Evolutionary conservation across 2,329 filamentous ascomycete species (phyloP).

Genomic region (Basipetospora chlamydospora): DNA sequence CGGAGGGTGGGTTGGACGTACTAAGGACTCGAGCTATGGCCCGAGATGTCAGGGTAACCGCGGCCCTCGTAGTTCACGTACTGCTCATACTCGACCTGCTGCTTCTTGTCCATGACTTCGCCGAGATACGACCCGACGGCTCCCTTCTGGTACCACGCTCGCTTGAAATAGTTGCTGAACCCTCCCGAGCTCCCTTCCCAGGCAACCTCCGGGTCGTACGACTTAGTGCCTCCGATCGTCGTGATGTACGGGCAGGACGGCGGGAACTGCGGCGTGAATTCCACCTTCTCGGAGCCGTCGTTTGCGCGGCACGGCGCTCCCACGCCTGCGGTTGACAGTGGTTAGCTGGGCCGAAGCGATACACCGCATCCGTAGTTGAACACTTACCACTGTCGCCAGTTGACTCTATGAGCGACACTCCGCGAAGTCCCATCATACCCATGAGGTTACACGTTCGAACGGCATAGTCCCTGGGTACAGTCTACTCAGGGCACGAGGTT

Average conservation of each 20-base stretch:
- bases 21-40: slow-evolving; percentile 26
- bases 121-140: slow-evolving; percentile 29
- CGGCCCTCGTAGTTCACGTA: slow-evolving; percentile 34
- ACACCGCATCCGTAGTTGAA: slow-evolving; percentile 4
- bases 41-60: slow-evolving; percentile 47
- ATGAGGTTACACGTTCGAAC: slow-evolving; percentile 39
- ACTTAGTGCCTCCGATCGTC: slow-evolving; percentile 42
- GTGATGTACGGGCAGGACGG: slow-evolving; percentile 45
- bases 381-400: slow-evolving; percentile 35
- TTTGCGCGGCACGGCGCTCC: slow-evolving; percentile 22
- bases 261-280: slow-evolving; percentile 21
- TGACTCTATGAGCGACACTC: slow-evolving; percentile 51
- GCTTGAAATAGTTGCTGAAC: slow-evolving; percentile 31
- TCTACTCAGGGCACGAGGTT: slow-evolving; percentile 15
- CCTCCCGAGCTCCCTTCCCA: slow-evolving; percentile 37
- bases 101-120: slow-evolving; percentile 10
- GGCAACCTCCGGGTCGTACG: slow-evolving; percentile 33
- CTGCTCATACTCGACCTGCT: slow-evolving; percentile 31
- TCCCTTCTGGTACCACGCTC: slow-evolving; percentile 28
- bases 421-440: slow-evolving; percentile 48
- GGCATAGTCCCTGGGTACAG: slow-evolving; percentile 42
- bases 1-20: background rate
- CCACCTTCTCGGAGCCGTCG: slow-evolving; percentile 17
- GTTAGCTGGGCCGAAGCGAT: background rate
- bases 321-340: slow-evolving; percentile 17